phyloP scores from a whole-genome alignment of 1,284 basidiomycete genomes.

The Waitea zeae region DNA sequence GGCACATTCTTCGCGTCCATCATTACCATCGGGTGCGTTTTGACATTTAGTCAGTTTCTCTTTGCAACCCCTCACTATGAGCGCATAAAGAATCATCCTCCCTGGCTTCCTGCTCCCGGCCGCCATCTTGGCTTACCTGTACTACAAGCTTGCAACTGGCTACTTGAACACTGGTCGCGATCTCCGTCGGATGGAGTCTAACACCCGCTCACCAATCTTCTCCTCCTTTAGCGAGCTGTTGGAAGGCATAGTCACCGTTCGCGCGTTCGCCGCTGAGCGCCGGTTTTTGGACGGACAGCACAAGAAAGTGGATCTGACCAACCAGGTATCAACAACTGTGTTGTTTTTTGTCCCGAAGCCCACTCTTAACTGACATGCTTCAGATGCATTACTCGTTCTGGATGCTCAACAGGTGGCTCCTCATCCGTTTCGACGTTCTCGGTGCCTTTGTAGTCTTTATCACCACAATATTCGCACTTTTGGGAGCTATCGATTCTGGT shows the following conservation, averaged over 20 bases:
- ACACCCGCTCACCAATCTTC: constrained; percentile 53
- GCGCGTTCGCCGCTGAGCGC: constrained; percentile 74
- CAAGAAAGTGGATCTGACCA: constrained; percentile 44
- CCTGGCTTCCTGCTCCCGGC: constrained; percentile 64
- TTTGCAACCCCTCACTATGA: no score
- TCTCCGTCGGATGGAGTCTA: constrained; percentile 65
- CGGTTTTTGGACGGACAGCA: constrained; percentile 67
- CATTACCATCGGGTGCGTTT: constrained; percentile 41
- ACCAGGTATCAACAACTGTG: constrained; percentile 29
- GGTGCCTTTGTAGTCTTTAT: constrained; percentile 46
- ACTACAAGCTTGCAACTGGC: constrained; percentile 47
- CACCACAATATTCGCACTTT: constrained; percentile 62
- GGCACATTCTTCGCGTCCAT: constrained; percentile 58
- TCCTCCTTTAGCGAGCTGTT: constrained; percentile 69
- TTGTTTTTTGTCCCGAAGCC: no score
- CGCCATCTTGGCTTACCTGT: constrained; percentile 39
- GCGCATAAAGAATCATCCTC: no score
- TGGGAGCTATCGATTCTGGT: constrained; percentile 52
- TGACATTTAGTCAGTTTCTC: no score
- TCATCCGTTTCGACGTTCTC: constrained; percentile 62
- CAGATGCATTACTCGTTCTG: no score
- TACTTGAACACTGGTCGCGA: constrained; percentile 68
- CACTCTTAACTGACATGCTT: no score
- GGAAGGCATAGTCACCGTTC: constrained; percentile 70
- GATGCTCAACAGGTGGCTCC: constrained; percentile 69